Evolutionary conservation across 805 yeast species (phyloP), one percentile per base, ranked within the genome.

Genomic region (Cyberlindnera euphorbiae): DNA sequence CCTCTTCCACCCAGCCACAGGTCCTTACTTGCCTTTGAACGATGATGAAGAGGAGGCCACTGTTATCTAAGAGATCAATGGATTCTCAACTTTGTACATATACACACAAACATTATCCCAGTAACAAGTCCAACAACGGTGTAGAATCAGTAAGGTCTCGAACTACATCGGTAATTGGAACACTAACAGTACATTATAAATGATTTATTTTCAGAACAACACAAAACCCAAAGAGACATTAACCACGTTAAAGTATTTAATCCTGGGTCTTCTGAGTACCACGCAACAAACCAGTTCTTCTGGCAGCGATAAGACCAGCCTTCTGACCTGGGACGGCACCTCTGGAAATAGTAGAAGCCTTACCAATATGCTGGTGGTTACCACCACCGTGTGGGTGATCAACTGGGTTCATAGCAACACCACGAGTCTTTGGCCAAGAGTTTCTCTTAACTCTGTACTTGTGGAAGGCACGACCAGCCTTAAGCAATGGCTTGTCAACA

Each of bases 301-400:
- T 88, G 71, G 98, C 98, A 64, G 98, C 98, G 71, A 90, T 93
- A 70, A 90, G 87, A 90, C 98, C 98, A 69, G 94, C 95, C 94
- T 90, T 90, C 80, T 90, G 98, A 86, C 98, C 98, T 64, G 98
- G 77, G 69, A 90, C 97, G 58, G 97, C 97, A 73, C 95, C 95
- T 84, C 97, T 87, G 60, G 95, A 82, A 64, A 90, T 90, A 65
- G 97, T 90, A 62, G 97, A 90, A 65, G 97, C 97, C 82, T 90
- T 90, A 88, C 97, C 97, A 77, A 89, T 90, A 74, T 90, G 97
- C 80, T 90, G 97, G 76, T 90, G 97, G 96, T 89, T 89, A 90
- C 98, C 98, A 90, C 98, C 97, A 86, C 98, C 98, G 74, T 90
- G 98, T 71, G 98, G 98, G 80, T 90, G 98, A 72, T 90, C 98